Base-by-base conservation (phyloP, 2,329 filamentous ascomycete species). In the Mollisiaceae sp. region DNA sequence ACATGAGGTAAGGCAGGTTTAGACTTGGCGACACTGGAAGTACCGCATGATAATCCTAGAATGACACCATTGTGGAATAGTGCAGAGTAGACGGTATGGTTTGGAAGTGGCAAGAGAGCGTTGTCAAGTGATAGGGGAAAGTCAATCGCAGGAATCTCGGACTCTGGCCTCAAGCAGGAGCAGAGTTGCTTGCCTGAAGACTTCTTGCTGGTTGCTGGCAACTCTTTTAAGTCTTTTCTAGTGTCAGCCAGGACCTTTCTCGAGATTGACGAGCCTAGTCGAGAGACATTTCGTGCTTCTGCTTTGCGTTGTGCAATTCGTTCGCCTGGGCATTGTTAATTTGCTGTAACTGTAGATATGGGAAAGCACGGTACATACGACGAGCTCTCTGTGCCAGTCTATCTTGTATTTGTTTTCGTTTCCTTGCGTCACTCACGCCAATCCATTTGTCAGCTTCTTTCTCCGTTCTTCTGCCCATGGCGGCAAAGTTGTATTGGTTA, bases 331-430 rank as follows among this genome's bases (percentile, higher is more conserved):
- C 2, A 24, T 36, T 38, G 36, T 56, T 1, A 56, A 32, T 18
- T 2, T 41, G 4, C 8, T 2, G 18, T 8, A 20, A 56, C n/a
- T 18, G 18, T 1, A 5, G 35, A 4, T 38, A 36, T 39, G 27
- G 54, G 3, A 32, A 14, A 15, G 20, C 1, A 24, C 4, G 50
- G 36, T n/a, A 69, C 69, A 38, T 61, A 71, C 69, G 68, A 41
- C 69, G 63, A 3, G 69, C 66, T 60, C 69, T 63, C 35, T 71
- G 69, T 9, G 69, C 69, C 27, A 71, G 54, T 20, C 68, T 59
- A 22, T 71, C 68, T 50, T 71, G 69, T n/a, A 71, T 71, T 39
- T 69, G 63, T 54, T 71, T 71, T 32, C 68, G 47, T 22, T 67
- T 67, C 50, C 64, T 64, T 9, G 69, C 56, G 58, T 71, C 69